Evolutionary conservation across 768 basidiomycete genomes (phyloP).

Genomic region (Butyriboletus loyo): DNA sequence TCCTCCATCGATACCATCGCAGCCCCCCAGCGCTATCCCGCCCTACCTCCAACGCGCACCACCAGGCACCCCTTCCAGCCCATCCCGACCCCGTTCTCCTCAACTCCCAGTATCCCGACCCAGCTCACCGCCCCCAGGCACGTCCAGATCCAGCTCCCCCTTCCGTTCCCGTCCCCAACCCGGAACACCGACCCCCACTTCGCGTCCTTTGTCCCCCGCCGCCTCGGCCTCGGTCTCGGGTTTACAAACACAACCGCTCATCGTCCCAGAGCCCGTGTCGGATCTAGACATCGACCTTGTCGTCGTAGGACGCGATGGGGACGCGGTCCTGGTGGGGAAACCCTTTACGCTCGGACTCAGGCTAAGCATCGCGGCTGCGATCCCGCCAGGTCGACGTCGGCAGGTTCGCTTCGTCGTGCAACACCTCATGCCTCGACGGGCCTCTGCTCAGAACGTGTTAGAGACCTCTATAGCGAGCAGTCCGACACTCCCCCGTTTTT

Average conservation of each 20-base stretch:
- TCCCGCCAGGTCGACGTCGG: constrained; percentile 35
- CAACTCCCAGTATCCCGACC: constrained; percentile 51
- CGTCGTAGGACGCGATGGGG: constrained; percentile 47
- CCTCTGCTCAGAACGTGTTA: constrained; percentile 6
- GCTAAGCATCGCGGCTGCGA: constrained; percentile 47
- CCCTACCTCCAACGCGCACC: constrained; percentile 65
- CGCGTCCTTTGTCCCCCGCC: constrained; percentile 33
- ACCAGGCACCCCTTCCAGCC: constrained; percentile 33
- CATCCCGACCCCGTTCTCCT: constrained; percentile 59
- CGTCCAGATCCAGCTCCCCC: constrained; percentile 45
- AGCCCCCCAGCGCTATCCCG: constrained; percentile 70
- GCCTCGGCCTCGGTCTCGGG: constrained; percentile 22
- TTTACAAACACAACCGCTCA: constrained; percentile 19
- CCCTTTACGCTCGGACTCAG: constrained; percentile 59
- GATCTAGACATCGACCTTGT: constrained; percentile 60
- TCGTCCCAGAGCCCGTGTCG: constrained; percentile 20
- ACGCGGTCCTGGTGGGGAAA: constrained; percentile 45
- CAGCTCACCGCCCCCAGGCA: constrained; percentile 49
- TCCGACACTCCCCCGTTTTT: constrained; percentile 4
- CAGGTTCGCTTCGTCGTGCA: constrained; percentile 62
- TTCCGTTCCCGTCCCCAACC: constrained; percentile 34
- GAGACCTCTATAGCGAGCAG: constrained; percentile 4
- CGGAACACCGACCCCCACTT: constrained; percentile 23
- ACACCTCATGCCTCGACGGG: constrained; percentile 50
- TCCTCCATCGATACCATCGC: constrained; percentile 26